Conservation (phyloP, 495 filamentous ascomycete genomes). For the Choiromyces venosus region DNA sequence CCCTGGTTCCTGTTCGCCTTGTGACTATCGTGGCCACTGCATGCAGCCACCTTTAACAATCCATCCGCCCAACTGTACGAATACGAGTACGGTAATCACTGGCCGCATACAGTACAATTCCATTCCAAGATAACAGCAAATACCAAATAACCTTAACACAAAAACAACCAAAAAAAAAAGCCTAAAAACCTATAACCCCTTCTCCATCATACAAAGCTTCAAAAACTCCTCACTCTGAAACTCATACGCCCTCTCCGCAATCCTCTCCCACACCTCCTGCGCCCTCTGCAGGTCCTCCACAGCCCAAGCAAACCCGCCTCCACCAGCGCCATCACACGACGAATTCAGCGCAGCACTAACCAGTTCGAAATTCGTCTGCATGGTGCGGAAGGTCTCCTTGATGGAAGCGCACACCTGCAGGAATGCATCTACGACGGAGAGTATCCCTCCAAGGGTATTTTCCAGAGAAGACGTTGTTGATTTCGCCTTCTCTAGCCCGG, state of each 20-base stretch:
- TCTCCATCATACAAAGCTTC: neutral
- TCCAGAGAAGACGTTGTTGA: neutral
- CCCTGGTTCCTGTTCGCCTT: neutral
- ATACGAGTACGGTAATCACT: no score
- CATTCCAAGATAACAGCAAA: neutral
- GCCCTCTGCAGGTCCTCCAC: neutral
- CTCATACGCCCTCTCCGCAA: neutral
- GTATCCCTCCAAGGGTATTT: neutral
- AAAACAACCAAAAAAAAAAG: no score
- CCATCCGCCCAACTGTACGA: no score
- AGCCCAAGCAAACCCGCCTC: neutral
- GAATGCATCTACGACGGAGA: neutral
- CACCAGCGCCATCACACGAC: neutral
- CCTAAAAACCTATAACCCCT: neutral
- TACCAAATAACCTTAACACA: neutral
- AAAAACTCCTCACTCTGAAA: constrained; percentile 2
- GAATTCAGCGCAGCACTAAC: neutral
- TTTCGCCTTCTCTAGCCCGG: neutral
- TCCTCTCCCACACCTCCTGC: neutral
- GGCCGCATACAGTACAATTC: neutral
- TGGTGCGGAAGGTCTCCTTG: neutral
- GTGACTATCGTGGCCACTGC: no score
- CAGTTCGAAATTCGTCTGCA: neutral
- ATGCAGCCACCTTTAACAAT: no score
- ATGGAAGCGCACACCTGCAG: neutral